phyloP scores from a whole-genome alignment of 345 rosid species.

The Erodium maritimum region DNA sequence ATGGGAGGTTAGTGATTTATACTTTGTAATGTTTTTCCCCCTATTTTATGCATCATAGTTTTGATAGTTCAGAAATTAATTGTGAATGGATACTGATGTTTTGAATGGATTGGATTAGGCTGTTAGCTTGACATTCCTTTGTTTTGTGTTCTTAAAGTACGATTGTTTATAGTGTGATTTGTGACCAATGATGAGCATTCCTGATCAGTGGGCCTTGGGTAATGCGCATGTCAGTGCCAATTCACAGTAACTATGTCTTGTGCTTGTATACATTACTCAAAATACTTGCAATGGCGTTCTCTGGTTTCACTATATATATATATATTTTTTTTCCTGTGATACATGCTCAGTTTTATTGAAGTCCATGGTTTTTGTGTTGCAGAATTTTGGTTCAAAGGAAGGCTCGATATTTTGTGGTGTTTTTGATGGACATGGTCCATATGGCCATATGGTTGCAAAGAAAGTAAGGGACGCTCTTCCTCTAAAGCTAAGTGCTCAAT shows the following conservation, averaged over 20 bases:
- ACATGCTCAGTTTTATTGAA: background rate
- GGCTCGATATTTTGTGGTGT: background rate
- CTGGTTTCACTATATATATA: background rate
- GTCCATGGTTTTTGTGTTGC: background rate
- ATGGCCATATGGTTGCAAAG: background rate
- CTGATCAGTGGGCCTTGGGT: background rate
- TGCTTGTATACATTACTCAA: background rate
- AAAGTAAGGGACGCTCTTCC: background rate
- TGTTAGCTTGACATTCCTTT: background rate
- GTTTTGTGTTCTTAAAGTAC: background rate
- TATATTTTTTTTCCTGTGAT: too few species aligned
- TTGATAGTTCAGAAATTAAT: too few species aligned
- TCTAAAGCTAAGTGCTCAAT: background rate
- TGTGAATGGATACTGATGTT: too few species aligned
- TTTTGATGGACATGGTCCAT: background rate
- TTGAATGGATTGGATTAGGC: background rate
- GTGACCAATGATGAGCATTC: background rate
- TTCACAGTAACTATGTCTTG: background rate
- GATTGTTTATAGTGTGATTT: background rate
- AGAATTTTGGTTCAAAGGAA: background rate
- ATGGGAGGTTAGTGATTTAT: background rate
- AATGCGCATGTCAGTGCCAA: background rate
- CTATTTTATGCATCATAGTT: background rate
- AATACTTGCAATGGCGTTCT: background rate
- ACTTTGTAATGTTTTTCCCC: background rate